Base-by-base conservation (phyloP, 2,329 filamentous ascomycete genomes). In the Aspergillus arachidicola region DNA sequence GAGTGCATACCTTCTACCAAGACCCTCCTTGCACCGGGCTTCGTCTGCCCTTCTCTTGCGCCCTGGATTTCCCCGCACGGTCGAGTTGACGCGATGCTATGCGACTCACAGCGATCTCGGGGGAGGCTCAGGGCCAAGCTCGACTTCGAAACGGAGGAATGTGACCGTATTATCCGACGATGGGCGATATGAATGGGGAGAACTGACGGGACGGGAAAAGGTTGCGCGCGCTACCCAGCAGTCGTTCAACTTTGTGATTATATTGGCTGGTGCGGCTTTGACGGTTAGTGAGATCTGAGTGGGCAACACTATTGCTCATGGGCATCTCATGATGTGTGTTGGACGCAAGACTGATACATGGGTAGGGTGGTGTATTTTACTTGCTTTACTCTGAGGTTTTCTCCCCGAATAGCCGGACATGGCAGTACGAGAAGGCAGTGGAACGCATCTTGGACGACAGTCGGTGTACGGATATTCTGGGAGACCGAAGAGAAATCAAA, bases 131-230 rank as follows among this genome's bases (percentile, higher is more conserved):
- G 73, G 79, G 14, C 75, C 88, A 14, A 59, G 30, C 16, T 23
- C 66, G 30, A 86, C 84, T 6, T 61, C 69, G n/a, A 60, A 62
- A 57, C 71, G 70, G 66, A 85, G 92, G 72, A 84, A 88, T 45
- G 88, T 97, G 30, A 97, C 93, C 0, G 86, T 94, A 0, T 89
- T 94, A 72, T 95, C 93, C 71, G 94, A 97, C 71, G 91, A 93
- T 72, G 94, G 94, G 9, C 85, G 86, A 66, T 88, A 97, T 1
- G 87, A 88, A 4, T 98, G 94, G 94, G 85, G 82, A 3, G 84
- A 95, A 60, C 85, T 98, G 2, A 93, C 89, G 0, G 82, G 80
- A 0, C 82, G 82, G 55, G 94, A 97, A 76, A 97, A 97, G 78
- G 88, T 89, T 3, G 91, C 90, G 28, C 87, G 94, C 45, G 91